phyloP scores from a whole-genome alignment of 164 flowering plant genomes.

The Euptelea pleiosperma region DNA sequence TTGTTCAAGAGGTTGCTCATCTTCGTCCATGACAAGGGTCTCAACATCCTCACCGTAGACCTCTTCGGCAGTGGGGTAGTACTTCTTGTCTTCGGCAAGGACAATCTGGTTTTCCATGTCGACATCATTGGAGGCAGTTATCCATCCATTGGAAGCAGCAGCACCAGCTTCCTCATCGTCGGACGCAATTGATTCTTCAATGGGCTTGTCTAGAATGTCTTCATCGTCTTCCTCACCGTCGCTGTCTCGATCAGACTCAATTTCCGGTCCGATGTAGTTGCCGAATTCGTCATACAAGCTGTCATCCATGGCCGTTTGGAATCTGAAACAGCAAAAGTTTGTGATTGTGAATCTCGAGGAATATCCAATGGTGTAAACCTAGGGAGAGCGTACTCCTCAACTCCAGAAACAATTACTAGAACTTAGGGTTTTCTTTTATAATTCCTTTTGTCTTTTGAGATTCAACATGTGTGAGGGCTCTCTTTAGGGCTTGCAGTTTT shows the following conservation, averaged over 20 bases:
- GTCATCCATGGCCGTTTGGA: constrained; percentile 61
- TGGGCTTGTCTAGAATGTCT: constrained; percentile 44
- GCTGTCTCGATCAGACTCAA: constrained; percentile 88
- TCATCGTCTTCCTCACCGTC: constrained; percentile 50
- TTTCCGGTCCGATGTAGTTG: constrained; percentile 96
- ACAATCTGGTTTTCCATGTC: constrained; percentile 95
- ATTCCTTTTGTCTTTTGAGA: too few species aligned
- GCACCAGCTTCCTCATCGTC: constrained; percentile 46
- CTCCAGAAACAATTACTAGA: too few species aligned
- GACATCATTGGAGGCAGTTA: constrained; percentile 65
- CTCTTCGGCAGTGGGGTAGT: constrained; percentile 92
- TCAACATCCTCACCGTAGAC: constrained; percentile 98
- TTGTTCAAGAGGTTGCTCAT: constrained; percentile 82
- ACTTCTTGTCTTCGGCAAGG: constrained; percentile 95
- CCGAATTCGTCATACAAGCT: constrained; percentile 97
- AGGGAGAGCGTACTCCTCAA: too few species aligned
- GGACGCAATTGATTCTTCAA: constrained; percentile 36
- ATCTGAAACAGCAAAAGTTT: too few species aligned
- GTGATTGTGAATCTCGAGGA: too few species aligned
- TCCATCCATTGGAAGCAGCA: constrained; percentile 72
- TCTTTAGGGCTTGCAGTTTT: too few species aligned
- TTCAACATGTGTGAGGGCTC: too few species aligned
- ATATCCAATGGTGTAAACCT: too few species aligned
- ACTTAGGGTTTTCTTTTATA: too few species aligned
- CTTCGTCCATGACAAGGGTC: constrained; percentile 97